These are phyloP conservation scores for Aphanoascus verrucosus DNA, from an alignment of 2,329 filamentous ascomycete genomes.

Conservation along the genomic window DNA sequence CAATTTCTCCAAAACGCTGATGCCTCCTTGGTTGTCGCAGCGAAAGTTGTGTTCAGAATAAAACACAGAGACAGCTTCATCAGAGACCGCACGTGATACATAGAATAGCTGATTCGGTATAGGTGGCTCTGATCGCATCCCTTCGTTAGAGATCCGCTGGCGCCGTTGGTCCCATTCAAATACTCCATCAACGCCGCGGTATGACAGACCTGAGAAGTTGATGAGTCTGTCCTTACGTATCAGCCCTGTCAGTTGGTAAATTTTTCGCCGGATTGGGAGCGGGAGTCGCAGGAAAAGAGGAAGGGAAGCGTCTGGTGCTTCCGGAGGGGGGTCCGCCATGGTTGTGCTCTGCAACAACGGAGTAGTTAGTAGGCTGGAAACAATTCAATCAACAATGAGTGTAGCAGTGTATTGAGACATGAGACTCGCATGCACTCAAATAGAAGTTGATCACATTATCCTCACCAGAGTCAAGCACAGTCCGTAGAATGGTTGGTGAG, in stretches of 20 bases:
- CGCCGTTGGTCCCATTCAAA: no score
- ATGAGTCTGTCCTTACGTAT: not conserved
- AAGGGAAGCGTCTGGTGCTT: not conserved
- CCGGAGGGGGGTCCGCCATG: no score
- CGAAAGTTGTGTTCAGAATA: not conserved
- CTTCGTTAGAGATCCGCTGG: not conserved
- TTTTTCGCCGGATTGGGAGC: not conserved
- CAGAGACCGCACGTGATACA: not conserved
- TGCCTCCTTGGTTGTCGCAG: no score
- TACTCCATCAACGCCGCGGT: no score
- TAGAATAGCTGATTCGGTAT: constrained; percentile 2
- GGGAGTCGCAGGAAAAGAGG: not conserved
- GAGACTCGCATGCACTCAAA: no score
- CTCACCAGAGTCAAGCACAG: no score
- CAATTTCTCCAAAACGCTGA: not conserved
- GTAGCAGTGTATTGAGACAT: no score
- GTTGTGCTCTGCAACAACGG: no score
- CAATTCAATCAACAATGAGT: no score
- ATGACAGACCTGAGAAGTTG: not conserved
- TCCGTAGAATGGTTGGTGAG: no score
- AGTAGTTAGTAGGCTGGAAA: no score
- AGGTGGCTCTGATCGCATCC: not conserved
- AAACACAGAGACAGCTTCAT: not conserved
- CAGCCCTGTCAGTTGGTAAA: not conserved
- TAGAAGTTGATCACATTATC: no score